phyloP scores from a whole-genome alignment of 352 stramenopile genomes.

The Phytophthora quininea region DNA sequence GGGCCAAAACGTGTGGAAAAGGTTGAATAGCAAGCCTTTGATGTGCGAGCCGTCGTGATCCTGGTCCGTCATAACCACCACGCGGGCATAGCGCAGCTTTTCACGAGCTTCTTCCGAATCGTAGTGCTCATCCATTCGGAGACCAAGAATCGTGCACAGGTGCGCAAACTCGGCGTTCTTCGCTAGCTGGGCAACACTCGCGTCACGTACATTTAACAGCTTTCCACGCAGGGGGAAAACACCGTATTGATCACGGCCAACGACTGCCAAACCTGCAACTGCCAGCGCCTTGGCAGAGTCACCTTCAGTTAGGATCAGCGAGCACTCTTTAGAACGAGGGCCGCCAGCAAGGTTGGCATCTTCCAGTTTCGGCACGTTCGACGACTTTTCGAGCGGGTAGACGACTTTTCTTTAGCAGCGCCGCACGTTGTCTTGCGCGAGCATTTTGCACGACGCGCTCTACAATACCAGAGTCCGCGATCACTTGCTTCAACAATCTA shows the following conservation, averaged over 20 bases:
- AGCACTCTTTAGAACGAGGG: constrained; percentile 90
- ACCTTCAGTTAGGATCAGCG: constrained; percentile 99
- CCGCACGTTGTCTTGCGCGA: constrained; percentile 93
- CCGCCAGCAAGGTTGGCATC: constrained; percentile 98
- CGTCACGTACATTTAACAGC: constrained; percentile 90
- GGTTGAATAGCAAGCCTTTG: constrained; percentile 99
- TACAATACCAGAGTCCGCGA: constrained; percentile 95
- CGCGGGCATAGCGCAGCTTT: constrained; percentile 97
- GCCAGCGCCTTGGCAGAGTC: constrained; percentile 99
- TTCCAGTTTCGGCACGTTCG: constrained; percentile 98
- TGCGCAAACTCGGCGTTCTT: constrained; percentile 97
- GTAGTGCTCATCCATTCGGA: constrained; percentile 97
- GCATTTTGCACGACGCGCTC: constrained; percentile 92
- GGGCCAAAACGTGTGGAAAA: constrained; percentile 99
- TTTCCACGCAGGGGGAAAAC: constrained; percentile 99
- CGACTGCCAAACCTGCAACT: constrained; percentile 97
- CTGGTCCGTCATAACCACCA: constrained; percentile 99
- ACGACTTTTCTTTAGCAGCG: constrained; percentile 92
- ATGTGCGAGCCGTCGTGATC: constrained; percentile 99
- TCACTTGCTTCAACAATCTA: constrained; percentile 94
- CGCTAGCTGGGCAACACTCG: constrained; percentile 81
- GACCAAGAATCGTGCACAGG: constrained; percentile 97
- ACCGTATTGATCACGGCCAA: constrained; percentile 98
- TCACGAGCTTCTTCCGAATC: constrained; percentile 88
- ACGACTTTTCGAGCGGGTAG: constrained; percentile 63